These are phyloP conservation scores for Carex pumila DNA, from an alignment of 176 grass and related monocot species.

Conservation along the genomic window DNA sequence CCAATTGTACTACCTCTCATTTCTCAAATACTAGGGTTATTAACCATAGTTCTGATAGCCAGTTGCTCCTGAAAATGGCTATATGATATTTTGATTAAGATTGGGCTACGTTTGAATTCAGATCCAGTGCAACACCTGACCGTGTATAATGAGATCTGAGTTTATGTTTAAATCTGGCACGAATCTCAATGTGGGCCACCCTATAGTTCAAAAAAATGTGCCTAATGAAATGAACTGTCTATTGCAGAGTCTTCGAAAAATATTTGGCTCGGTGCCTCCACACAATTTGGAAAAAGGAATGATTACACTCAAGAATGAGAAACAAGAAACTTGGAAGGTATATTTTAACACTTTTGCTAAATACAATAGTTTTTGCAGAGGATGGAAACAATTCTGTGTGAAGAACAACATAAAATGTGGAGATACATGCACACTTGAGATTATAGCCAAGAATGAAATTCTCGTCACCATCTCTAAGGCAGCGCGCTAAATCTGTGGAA, in stretches of 20 bases:
- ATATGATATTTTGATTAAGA: neutral
- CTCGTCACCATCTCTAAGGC: neutral
- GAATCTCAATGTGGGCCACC: too few relatives aligned
- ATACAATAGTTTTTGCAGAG: neutral
- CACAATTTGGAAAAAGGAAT: neutral
- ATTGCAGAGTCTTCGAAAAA: slow-evolving; percentile 2
- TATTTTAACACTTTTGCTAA: neutral
- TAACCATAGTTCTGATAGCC: neutral
- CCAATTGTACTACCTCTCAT: too few relatives aligned
- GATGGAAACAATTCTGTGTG: slow-evolving; percentile 4
- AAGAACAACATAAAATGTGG: neutral
- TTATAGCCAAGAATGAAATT: neutral
- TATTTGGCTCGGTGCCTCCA: slow-evolving; percentile 1
- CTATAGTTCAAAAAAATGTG: neutral
- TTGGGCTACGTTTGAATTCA: too few relatives aligned
- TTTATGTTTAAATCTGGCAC: too few relatives aligned
- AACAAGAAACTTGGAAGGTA: slow-evolving; percentile 4
- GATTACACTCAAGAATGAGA: slow-evolving; percentile 12
- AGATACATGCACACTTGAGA: neutral
- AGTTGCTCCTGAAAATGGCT: neutral
- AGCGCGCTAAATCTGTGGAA: neutral
- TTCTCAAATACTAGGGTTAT: neutral
- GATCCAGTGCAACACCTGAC: too few relatives aligned
- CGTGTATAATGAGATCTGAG: too few relatives aligned
- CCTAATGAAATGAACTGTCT: neutral